Conservation (phyloP, 306 rosid genomes). For the Trichosanthes truncata region DNA sequence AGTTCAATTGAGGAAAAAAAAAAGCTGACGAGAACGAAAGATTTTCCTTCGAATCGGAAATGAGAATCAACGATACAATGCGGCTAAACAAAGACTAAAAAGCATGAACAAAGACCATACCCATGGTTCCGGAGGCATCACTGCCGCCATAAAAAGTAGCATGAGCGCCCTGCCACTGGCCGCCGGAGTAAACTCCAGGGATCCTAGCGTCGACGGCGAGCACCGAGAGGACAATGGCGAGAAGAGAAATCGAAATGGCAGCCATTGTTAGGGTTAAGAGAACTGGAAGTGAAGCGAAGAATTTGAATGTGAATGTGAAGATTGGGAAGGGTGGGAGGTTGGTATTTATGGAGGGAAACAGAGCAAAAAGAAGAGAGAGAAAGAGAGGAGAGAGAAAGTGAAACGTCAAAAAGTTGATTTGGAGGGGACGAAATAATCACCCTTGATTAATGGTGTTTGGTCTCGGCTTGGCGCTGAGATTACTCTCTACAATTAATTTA, state of each 20-base stretch:
- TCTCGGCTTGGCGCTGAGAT: background rate
- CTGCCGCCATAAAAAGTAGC: constrained; percentile 95
- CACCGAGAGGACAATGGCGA: background rate
- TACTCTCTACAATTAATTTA: background rate
- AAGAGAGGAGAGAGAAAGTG: background rate
- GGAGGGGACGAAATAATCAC: constrained; percentile 5
- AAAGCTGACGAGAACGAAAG: background rate
- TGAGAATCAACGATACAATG: background rate
- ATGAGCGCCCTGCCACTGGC: constrained; percentile 70
- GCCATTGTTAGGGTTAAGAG: background rate
- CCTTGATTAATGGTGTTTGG: constrained; percentile 8
- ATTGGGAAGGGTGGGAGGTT: background rate
- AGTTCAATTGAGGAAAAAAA: background rate
- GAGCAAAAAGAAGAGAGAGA: background rate
- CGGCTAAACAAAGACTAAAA: background rate
- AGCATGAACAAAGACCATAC: constrained; percentile 18
- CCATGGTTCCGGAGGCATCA: constrained; percentile 98
- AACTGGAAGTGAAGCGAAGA: background rate
- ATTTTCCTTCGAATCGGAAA: background rate
- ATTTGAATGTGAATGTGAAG: background rate
- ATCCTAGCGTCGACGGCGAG: constrained; percentile 22
- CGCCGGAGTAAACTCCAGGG: constrained; percentile 67
- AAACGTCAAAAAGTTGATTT: background rate
- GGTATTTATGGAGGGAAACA: constrained; percentile 12
- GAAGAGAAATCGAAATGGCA: background rate